These are phyloP conservation scores for Globisporangium acanthophoron DNA, from an alignment of 352 stramenopile genomes.

Conservation along the genomic window DNA sequence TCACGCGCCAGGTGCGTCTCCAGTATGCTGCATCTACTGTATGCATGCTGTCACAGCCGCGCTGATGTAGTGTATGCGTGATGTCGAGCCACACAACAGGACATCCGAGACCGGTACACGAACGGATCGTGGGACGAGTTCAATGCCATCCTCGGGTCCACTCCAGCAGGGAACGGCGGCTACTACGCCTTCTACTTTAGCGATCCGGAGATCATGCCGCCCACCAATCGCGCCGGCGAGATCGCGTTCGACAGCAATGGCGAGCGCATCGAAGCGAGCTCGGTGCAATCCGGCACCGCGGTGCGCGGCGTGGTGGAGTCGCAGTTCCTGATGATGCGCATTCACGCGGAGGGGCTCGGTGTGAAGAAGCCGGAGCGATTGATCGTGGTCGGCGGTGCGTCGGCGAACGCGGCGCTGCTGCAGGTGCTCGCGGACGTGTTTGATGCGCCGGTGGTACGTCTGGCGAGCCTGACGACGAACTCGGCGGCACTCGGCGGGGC, in stretches of 20 bases:
- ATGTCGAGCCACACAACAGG: conserved; percentile 6
- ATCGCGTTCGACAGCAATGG: conserved; percentile 23
- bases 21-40: neutral
- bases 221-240: conserved; percentile 34
- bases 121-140: conserved; percentile 49
- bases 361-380: conserved; percentile 41
- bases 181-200: conserved; percentile 54
- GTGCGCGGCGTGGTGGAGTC: conserved; percentile 63
- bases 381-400: conserved; percentile 57
- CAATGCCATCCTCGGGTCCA: conserved; percentile 33
- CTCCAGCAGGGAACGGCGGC: conserved; percentile 37
- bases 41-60: neutral
- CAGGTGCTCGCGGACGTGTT: conserved; percentile 63
- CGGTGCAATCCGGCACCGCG: conserved; percentile 19
- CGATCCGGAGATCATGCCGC: conserved; percentile 66
- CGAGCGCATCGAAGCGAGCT: conserved; percentile 12
- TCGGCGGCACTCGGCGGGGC: conserved; percentile 47
- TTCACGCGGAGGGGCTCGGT: conserved; percentile 52
- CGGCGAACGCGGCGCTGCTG: conserved; percentile 46
- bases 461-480: conserved; percentile 27
- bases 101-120: conserved; percentile 38
- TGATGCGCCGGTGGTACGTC: conserved; percentile 41
- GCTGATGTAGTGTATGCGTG: neutral
- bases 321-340: conserved; percentile 53
- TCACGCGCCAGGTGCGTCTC: conserved; percentile 48